Evolutionary conservation across 2,329 filamentous ascomycete genomes (phyloP), one percentile per base, ranked within the genome.

Genomic region (Neoascochyta sp.): DNA sequence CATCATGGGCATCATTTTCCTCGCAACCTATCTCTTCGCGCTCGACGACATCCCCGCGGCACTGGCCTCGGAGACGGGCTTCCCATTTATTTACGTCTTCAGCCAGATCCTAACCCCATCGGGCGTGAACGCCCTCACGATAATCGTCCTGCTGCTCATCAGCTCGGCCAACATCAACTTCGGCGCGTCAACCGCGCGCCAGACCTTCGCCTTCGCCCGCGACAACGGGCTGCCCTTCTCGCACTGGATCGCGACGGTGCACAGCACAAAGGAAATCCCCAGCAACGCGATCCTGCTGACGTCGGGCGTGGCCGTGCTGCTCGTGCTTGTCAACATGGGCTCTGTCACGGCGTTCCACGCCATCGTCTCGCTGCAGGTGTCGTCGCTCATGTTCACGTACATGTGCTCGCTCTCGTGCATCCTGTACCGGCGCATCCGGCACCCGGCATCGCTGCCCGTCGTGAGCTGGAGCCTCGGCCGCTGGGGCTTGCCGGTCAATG

Each of bases 271-370:
- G 32, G 16, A 52, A 60, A 22, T 59, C 50, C 9, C 40, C 51
- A 13, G 36, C 59, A 32, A 53, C 65, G 16, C 51, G 47, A 63
- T 59, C 58, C 18, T 43, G 9, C 50, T 63, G 13, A 57, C 57
- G 51, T 12, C 43, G 2, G 3, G 21, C 3, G n/a, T 34, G 10
- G 25, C 29, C 4, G 29, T 22, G 5, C 34, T 64, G 22, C 51
- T 66, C n/a, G 48, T 52, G 6, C 52, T 42, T 14, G 68, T 71
- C 56, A 65, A 66, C 41, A 58, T 66, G 35, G 63, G 64, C 36
- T 60, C 51, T n/a, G 45, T 45, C 16, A 44, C 53, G 1, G 62
- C 63, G 7, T 63, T 66, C 51, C 57, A 62, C 41, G 58, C 57
- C 23, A 58, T 67, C 32, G 45, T 63, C 21, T 59, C 57, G 4